Base-by-base conservation (phyloP, 2,329 filamentous ascomycete species). In the Hymenoscyphus repandus region DNA sequence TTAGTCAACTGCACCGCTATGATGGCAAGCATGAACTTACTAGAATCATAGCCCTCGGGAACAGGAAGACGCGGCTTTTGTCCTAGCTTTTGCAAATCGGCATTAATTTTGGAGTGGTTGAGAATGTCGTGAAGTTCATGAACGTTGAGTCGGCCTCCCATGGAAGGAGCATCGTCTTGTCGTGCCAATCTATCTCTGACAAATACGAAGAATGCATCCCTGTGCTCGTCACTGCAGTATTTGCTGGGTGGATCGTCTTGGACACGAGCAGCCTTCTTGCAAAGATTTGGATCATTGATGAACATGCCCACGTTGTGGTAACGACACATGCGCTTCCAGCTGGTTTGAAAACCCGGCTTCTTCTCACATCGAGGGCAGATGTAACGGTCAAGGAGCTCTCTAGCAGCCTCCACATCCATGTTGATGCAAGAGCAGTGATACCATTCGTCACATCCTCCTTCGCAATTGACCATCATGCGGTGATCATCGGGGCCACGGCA, bases 401-500 rank as follows among this genome's bases (percentile, higher is more conserved):
- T 61, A 17, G 62, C 60, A 45, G 65, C 64, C 1, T 55, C 56
- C 12, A 61, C 58, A 22, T 62, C 52, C 31, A 66, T 57, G 33
- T 55, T 50, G 34, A 67, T 54, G 34, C 64, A 67, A 12, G 58
- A 59, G 47, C 62, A 64, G 46, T 67, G 64, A 43, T 63, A 67
- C 64, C 64, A 67, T 38, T 66, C 64, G 27, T 64, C 54, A 39
- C 64, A 67, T 17, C 58, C 59, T 9, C 64, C 64, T 40, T 66
- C 64, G 42, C 64, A 67, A 22, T 58, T 58, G 7, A 66, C 60
- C 63, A 67, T 67, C 62, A 65, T 65, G 6, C 61, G 57, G 49
- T 65, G 62, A 56, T 67, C 62, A 48, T 65, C 62, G 36, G 62
- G 62, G 37, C 62, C 60, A 39, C 64, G 60, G 47, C 64, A 67